phyloP scores from a whole-genome alignment of 2,329 filamentous ascomycete genomes.

The Orbilia oligospora region DNA sequence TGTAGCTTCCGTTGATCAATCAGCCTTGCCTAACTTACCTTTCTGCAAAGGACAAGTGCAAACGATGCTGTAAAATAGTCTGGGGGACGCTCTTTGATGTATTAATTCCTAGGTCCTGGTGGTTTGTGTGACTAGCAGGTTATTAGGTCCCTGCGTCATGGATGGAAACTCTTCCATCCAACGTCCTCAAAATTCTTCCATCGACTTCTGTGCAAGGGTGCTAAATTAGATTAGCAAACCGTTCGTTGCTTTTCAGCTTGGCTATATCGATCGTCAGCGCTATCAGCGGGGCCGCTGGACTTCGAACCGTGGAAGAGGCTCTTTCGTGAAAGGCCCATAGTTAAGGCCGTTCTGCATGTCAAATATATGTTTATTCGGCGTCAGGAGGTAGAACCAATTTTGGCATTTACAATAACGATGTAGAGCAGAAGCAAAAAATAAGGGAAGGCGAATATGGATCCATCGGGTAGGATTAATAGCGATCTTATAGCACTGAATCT shows the following conservation, averaged over 20 bases:
- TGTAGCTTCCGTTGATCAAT: conserved; percentile 33
- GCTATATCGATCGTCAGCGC: conserved; percentile 41
- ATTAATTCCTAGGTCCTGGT: neutral
- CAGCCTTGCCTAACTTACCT: conserved; percentile 38
- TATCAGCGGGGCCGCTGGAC: neutral
- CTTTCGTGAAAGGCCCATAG: neutral
- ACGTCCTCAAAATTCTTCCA: conserved; percentile 44
- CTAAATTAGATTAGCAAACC: conserved; percentile 51
- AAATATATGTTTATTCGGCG: neutral
- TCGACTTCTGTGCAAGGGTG: conserved; percentile 50
- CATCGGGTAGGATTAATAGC: conserved; percentile 40
- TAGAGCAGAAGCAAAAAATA: conserved; percentile 23
- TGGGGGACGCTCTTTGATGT: neutral
- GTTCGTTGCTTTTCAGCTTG: conserved; percentile 36
- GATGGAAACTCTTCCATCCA: conserved; percentile 45
- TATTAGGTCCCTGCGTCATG: conserved; percentile 60
- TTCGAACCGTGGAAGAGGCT: conserved; percentile 1
- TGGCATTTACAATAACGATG: conserved; percentile 22
- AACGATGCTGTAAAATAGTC: conserved; percentile 5
- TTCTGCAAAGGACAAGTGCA: conserved; percentile 32
- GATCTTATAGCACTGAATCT: conserved; percentile 56
- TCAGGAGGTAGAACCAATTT: neutral
- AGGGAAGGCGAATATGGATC: conserved; percentile 27
- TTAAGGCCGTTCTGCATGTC: neutral
- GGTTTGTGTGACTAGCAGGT: conserved; percentile 35